Percentiles rank a stretch among this genome's conserved stretches.
Evolutionary conservation across 108 stramenopile species (phyloP).

Genomic region (Conticribra guillardii): DNA sequence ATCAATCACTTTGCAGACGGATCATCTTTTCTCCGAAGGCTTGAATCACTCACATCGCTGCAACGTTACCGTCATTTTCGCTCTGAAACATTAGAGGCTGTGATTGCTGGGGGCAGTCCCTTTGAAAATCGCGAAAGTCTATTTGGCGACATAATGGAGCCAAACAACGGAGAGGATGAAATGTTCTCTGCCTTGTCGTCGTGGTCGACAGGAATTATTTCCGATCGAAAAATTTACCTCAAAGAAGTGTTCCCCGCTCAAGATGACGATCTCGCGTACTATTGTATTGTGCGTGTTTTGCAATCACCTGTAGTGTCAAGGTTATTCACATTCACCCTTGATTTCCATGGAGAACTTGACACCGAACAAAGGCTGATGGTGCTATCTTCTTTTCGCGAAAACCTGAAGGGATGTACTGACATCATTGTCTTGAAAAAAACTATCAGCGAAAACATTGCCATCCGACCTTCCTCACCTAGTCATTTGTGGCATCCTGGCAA

Average conservation of each 20-base stretch:
- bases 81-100: slow-evolving; percentile 67
- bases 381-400: slow-evolving; percentile 44
- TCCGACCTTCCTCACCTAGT: slow-evolving; percentile 18
- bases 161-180: slow-evolving; percentile 63
- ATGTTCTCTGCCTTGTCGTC: slow-evolving; percentile 47
- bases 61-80: slow-evolving; percentile 77
- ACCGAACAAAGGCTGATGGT: slow-evolving; percentile 48
- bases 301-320: slow-evolving; percentile 7
- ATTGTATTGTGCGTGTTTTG: slow-evolving; percentile 62
- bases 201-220: slow-evolving; percentile 73
- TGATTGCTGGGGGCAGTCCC: slow-evolving; percentile 44
- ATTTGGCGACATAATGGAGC: slow-evolving; percentile 62
- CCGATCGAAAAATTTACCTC: slow-evolving; percentile 53
- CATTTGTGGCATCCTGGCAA: slow-evolving; percentile 24
- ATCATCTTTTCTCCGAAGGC: slow-evolving; percentile 59
- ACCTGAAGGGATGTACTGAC: slow-evolving; percentile 31
- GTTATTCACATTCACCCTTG: slow-evolving; percentile 47
- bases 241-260: slow-evolving; percentile 31
- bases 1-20: slow-evolving; percentile 48
- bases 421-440: slow-evolving; percentile 61
- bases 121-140: slow-evolving; percentile 43
- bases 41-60: slow-evolving; percentile 49
- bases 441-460: slow-evolving; percentile 59
- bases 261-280: slow-evolving; percentile 54
- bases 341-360: slow-evolving; percentile 67